Conservation (phyloP, 352 stramenopile genomes). For the Globisporangium spinosum region DNA sequence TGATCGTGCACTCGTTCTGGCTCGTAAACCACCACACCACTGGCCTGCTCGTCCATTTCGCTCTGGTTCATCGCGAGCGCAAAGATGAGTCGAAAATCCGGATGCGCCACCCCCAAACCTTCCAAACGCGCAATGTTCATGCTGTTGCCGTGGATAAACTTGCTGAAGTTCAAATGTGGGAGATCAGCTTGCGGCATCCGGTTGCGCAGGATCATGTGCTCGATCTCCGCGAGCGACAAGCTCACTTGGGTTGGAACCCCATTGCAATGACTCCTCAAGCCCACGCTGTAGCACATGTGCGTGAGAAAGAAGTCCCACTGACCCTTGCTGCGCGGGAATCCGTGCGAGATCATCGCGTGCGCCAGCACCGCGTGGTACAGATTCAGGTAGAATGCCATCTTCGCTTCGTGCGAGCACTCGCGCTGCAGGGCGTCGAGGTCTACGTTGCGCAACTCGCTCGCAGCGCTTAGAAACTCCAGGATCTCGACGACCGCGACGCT, state of each 20-base stretch:
- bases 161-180: slow-evolving; percentile 34
- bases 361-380: slow-evolving; percentile 72
- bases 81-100: slow-evolving; percentile 77
- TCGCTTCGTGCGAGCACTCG: slow-evolving; percentile 51
- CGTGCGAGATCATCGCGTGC: slow-evolving; percentile 71
- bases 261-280: slow-evolving; percentile 15
- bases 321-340: slow-evolving; percentile 48
- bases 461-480: slow-evolving; percentile 66
- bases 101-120: slow-evolving; percentile 45
- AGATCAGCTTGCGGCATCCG: slow-evolving; percentile 47
- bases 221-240: slow-evolving; percentile 74
- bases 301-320: slow-evolving; percentile 60
- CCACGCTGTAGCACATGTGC: slow-evolving; percentile 61
- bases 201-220: slow-evolving; percentile 64
- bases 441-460: slow-evolving; percentile 49
- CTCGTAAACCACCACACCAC: slow-evolving; percentile 31
- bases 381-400: slow-evolving; percentile 77
- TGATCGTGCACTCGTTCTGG: slow-evolving; percentile 57
- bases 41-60: slow-evolving; percentile 11
- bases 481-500: slow-evolving; percentile 44
- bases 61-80: slow-evolving; percentile 60
- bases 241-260: slow-evolving; percentile 24
- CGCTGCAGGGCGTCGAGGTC: slow-evolving; percentile 45
- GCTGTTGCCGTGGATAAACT: neutral
- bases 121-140: slow-evolving; percentile 15